Evolutionary conservation across 2,329 filamentous ascomycete species (phyloP), one percentile per base, ranked within the genome.

Genomic region (Calonectria pauciramosa): DNA sequence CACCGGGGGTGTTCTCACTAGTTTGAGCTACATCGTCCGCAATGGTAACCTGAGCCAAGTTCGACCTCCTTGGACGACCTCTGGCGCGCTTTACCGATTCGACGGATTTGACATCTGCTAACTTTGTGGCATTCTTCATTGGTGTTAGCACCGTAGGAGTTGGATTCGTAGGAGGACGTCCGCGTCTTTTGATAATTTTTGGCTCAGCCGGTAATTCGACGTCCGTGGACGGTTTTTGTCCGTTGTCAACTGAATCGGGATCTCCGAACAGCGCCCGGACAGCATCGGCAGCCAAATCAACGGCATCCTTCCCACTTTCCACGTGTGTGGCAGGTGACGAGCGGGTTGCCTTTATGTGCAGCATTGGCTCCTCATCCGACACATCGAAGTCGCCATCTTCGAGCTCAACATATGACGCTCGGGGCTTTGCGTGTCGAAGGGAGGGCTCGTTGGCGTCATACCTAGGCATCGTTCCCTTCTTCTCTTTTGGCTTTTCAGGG

Each of bases 371-470:
- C 14, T 88, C 87, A 38, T 90, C 88, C 5, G 87, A 85, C 10
- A 84, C 83, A 28, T 86, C 85, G 11, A 81, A 70, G 9, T 86
- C 85, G 44, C 76, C 44, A 54, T 90, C 86, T 36, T 89, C 88
- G 1, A 85, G 80, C 64, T 90, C 89, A 3, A 87, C 82, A 69
- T 91, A 91, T 1, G 89, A 90, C 36, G 86, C 77, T 77, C 82
- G 87, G 8, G 90, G 90, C 76, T 88, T 90, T 11, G 90, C 89
- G 74, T 90, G 89, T 28, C 90, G 86, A 26, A 91, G 83, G 14
- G 84, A 82, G 28, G 89, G 89, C 38, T 88, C 84, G 23, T 90
- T 87, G 2, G 86, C 85, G 59, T 89, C 87, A 79, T 80, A 88
- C 3, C 78, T 67, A 14, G 73, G 78, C 41, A 76, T 76, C 26